phyloP scores from a whole-genome alignment of 2,329 filamentous ascomycete species.

The Hymenoscyphus linearis region DNA sequence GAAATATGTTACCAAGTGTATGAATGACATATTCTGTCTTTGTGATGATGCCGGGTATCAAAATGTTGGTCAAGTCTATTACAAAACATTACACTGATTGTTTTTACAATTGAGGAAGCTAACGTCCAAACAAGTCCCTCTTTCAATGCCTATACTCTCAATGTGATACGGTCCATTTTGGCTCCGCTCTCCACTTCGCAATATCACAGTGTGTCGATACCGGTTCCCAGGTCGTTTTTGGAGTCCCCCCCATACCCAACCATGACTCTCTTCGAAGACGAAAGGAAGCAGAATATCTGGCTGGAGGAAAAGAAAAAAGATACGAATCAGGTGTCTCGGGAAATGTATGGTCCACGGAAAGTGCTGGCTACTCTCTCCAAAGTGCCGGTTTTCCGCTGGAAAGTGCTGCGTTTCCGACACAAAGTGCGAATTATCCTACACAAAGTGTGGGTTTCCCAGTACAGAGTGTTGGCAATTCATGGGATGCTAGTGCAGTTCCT shows the following conservation, averaged over 20 bases:
- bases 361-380: slow-evolving; percentile 11
- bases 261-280: slow-evolving; percentile 29
- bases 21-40: slow-evolving; percentile 26
- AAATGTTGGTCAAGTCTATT: slow-evolving; percentile 21
- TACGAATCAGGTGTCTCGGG: slow-evolving; percentile 19
- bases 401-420: slow-evolving; percentile 4
- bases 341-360: slow-evolving; percentile 18
- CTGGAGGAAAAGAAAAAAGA: slow-evolving; percentile 14
- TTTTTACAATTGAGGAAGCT: neutral
- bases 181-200: slow-evolving; percentile 31
- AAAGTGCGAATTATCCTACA: slow-evolving; percentile 14
- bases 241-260: slow-evolving; percentile 23
- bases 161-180: slow-evolving; percentile 33
- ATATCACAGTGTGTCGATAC: slow-evolving; percentile 29
- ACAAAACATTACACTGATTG: neutral
- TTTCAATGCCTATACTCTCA: slow-evolving; percentile 36
- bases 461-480: slow-evolving; percentile 12
- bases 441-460: slow-evolving; percentile 6
- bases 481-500: slow-evolving; percentile 11
- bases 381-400: slow-evolving; percentile 11
- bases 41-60: slow-evolving; percentile 32
- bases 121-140: slow-evolving; percentile 27
- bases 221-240: slow-evolving; percentile 18
- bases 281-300: slow-evolving; percentile 25
- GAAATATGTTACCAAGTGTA: slow-evolving; percentile 32